Percentiles rank a stretch among this genome's conserved stretches.
These are phyloP conservation scores for Pythium monospermum DNA, from an alignment of 352 stramenopile species.

Conservation along the genomic window DNA sequence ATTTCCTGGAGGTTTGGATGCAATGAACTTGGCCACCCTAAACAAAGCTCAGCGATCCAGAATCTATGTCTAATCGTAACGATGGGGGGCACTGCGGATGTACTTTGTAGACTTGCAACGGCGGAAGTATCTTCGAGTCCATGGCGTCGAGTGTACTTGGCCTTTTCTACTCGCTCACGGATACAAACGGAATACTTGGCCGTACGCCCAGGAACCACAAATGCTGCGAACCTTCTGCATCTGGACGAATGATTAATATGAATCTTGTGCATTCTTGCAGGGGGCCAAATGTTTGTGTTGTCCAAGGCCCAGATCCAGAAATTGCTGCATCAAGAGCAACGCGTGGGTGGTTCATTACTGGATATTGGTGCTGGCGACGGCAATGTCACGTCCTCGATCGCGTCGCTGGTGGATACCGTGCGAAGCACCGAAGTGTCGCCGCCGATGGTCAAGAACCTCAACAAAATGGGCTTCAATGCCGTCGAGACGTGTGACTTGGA, in stretches of 20 bases:
- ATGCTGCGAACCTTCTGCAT: not conserved
- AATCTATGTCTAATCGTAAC: too few species aligned
- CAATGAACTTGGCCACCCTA: too few species aligned
- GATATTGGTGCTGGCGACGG: slow-evolving; percentile 82
- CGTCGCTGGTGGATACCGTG: slow-evolving; percentile 66
- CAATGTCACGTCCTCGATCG: slow-evolving; percentile 76
- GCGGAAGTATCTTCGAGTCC: slow-evolving; percentile 58
- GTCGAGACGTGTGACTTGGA: slow-evolving; percentile 66
- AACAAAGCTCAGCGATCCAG: too few species aligned
- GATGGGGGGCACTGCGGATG: not conserved
- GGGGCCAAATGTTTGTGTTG: slow-evolving; percentile 87
- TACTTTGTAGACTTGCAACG: slow-evolving; percentile 57
- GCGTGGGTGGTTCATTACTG: slow-evolving; percentile 47
- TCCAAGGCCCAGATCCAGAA: slow-evolving; percentile 62
- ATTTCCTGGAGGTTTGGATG: slow-evolving; percentile 54
- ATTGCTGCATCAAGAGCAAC: slow-evolving; percentile 49
- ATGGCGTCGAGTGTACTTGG: slow-evolving; percentile 61
- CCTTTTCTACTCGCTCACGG: slow-evolving; percentile 79
- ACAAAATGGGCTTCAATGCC: slow-evolving; percentile 70
- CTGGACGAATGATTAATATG: not conserved
- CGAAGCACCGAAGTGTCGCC: slow-evolving; percentile 70
- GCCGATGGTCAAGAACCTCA: slow-evolving; percentile 77
- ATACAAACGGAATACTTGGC: slow-evolving; percentile 77
- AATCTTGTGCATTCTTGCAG: slow-evolving; percentile 18
- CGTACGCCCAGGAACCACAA: slow-evolving; percentile 48